Percentiles rank a stretch among this genome's conserved stretches.
Conservation (phyloP, 495 filamentous ascomycete species). For the Penicillium robsamsonii region DNA sequence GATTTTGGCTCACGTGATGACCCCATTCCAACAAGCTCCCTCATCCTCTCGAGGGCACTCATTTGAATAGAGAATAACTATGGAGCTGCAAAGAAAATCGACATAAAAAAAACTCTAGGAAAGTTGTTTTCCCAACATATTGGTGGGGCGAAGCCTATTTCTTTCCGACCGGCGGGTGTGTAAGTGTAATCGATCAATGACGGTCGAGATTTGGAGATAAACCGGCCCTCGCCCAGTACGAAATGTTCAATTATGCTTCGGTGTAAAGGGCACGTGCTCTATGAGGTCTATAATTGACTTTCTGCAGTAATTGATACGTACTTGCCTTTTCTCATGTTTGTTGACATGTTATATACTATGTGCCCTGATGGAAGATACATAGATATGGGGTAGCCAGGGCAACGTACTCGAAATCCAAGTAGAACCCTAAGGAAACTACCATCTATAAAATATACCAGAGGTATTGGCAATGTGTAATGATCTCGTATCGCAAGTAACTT, state of each 20-base stretch:
- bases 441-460: neutral
- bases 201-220: conserved; percentile 14
- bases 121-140: conserved; percentile 2
- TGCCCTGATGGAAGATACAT: conserved; percentile 1
- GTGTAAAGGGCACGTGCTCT: conserved; percentile 11
- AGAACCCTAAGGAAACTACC: neutral
- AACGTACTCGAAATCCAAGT: neutral
- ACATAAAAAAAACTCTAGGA: neutral
- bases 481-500: neutral
- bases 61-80: conserved; percentile 9
- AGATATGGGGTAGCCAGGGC: neutral
- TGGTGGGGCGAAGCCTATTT: conserved; percentile 13
- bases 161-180: conserved; percentile 15
- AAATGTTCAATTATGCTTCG: conserved; percentile 14
- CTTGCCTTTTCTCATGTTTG: conserved; percentile 1
- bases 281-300: neutral
- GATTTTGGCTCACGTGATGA: neutral
- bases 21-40: conserved; percentile 21
- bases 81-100: neutral
- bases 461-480: too few relatives aligned
- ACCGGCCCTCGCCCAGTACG: conserved; percentile 4
- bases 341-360: neutral
- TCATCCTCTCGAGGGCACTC: conserved; percentile 24
- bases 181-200: conserved; percentile 32
- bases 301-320: conserved; percentile 7